phyloP scores from a whole-genome alignment of 306 rosid species.

The Delonix regia region DNA sequence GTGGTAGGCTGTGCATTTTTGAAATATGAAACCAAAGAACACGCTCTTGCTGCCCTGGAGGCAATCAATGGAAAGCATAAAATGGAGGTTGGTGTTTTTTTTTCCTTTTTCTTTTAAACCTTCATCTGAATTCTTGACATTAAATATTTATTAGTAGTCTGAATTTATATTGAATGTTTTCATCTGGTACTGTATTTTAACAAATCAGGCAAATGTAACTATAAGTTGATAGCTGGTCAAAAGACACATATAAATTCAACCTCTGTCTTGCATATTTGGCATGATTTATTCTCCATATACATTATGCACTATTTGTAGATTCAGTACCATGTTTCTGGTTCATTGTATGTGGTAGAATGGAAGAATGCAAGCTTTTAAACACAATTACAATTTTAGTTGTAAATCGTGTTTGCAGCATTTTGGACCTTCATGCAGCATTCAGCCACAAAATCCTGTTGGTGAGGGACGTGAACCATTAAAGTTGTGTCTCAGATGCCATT shows the following conservation, averaged over 20 bases:
- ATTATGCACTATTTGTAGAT: constrained; percentile 8
- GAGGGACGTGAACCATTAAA: constrained; percentile 43
- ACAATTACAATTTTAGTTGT: constrained; percentile 51
- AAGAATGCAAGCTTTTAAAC: constrained; percentile 41
- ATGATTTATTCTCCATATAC: constrained; percentile 21
- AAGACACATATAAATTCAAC: constrained; percentile 21
- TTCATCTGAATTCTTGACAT: constrained; percentile 7
- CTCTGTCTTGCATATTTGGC: constrained; percentile 16
- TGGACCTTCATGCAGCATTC: constrained; percentile 57
- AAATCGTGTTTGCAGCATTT: constrained; percentile 56
- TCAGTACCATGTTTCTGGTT: constrained; percentile 40
- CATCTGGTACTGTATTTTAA: background rate
- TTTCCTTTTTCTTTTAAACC: constrained; percentile 8
- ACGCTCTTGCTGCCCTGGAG: constrained; percentile 88
- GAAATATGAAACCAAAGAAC: constrained; percentile 93
- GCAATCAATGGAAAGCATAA: constrained; percentile 86
- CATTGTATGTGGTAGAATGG: constrained; percentile 45
- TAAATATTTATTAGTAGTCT: constrained; percentile 1
- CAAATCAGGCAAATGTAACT: constrained; percentile 29
- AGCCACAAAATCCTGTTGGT: constrained; percentile 53
- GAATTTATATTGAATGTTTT: background rate
- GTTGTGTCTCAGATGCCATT: constrained; percentile 42
- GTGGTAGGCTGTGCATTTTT: constrained; percentile 91
- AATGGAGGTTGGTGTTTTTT: constrained; percentile 72
- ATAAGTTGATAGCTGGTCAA: constrained; percentile 4